Base-by-base conservation (phyloP, 169 alveolate species). In the Eimeria necatrix region DNA sequence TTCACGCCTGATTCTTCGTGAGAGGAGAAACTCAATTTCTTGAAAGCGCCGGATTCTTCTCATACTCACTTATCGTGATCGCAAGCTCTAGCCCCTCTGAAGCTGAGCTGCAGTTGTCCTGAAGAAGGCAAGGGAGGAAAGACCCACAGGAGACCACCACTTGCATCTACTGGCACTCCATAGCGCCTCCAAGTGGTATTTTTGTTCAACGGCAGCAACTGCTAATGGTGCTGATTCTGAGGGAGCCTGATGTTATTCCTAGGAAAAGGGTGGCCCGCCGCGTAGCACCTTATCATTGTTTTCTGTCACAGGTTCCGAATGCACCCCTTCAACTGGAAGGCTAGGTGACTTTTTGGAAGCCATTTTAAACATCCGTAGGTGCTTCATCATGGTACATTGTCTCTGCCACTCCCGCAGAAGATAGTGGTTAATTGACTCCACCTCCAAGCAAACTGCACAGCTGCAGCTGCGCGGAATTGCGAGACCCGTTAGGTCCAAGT, bases 61-160 rank as follows among this genome's bases (percentile, higher is more conserved):
- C 46, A 22, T 24, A 56, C 92, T 56, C 80, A 84, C 92, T 78
- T 4, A 84, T 60, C 9, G 78, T 59, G 48, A 84, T 84, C n/a
- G 92, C 92, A 26, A n/a, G 61, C 9, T 84, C 92, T 24, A 84
- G 92, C 24, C 74, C 80, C 24, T 84, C 92, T 24, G 48, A 59
- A 3, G 49, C 92, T n/a, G 78, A 60, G 24, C 59, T 32, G 18
- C 22, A 18, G 80, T 7, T 60, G 9, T 60, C 68, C 92, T 84
- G 92, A 68, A 9, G 32, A 18, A 7, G 10, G 41, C 41, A 32
- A 32, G 41, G 41, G 41, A 2, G 41, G 41, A 32, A 32, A 32
- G 41, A 32, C 41, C 41, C 41, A 32, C 41, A 32, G 41, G 41
- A 32, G 41, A 32, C 41, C 41, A 32, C 41, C 41, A 32, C 41